Conservation (phyloP, 805 yeast genomes). For the Wickerhamiella allomyrinae region DNA sequence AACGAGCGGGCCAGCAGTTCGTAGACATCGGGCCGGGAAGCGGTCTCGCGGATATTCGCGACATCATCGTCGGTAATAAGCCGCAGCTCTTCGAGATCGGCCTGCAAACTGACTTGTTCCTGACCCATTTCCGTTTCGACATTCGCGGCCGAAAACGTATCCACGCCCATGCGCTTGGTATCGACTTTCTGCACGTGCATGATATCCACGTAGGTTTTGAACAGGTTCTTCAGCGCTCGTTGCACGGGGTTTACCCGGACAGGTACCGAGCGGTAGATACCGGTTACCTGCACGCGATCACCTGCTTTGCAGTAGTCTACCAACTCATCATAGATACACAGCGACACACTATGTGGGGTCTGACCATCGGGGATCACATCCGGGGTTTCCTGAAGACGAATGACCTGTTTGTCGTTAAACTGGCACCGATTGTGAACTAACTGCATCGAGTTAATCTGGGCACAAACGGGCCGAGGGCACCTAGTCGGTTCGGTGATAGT, state of each 20-base stretch:
- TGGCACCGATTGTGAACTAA: conserved; percentile 82
- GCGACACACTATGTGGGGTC: conserved; percentile 89
- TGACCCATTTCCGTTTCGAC: conserved; percentile 27
- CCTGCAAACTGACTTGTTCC: conserved; percentile 38
- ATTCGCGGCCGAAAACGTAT: conserved; percentile 39
- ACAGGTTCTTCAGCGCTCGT: conserved; percentile 67
- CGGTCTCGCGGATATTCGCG: conserved; percentile 41
- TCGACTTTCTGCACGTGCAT: conserved; percentile 85
- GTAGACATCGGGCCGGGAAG: conserved; percentile 66
- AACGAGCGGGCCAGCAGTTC: conserved; percentile 76
- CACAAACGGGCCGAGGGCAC: conserved; percentile 84
- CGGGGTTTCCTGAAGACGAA: conserved; percentile 89
- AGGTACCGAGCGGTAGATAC: conserved; percentile 85
- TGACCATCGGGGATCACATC: conserved; percentile 96
- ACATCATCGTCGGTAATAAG: conserved; percentile 57
- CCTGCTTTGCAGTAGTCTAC: conserved; percentile 94
- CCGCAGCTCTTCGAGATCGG: conserved; percentile 65
- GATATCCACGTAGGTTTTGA: conserved; percentile 87
- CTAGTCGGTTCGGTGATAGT: conserved; percentile 82
- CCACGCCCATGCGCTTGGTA: conserved; percentile 65
- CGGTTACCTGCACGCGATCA: conserved; percentile 90
- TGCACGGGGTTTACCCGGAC: conserved; percentile 77
- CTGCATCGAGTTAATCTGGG: conserved; percentile 73
- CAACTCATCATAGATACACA: conserved; percentile 89
- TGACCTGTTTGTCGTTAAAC: conserved; percentile 90